A percentile compares a stretch with the other conserved stretches of the same genome.
These are phyloP conservation scores for Hanseniaspora vineae DNA, from an alignment of 805 yeast species.

Conservation along the genomic window DNA sequence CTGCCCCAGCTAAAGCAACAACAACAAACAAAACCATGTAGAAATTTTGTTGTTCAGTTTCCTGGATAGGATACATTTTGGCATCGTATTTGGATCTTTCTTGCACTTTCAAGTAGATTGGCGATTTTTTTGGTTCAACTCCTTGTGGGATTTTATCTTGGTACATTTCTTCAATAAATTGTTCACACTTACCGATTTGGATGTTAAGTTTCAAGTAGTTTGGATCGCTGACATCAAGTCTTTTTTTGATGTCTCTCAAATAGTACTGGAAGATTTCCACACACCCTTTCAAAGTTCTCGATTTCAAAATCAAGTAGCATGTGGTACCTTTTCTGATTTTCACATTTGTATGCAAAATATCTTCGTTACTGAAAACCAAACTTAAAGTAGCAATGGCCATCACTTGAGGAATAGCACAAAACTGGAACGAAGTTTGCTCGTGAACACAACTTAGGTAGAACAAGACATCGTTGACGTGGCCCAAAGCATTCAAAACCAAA, in stretches of 20 bases:
- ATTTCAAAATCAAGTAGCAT: constrained; percentile 55
- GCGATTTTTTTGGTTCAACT: constrained; percentile 28
- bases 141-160: constrained; percentile 51
- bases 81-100: constrained; percentile 32
- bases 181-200: constrained; percentile 79
- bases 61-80: constrained; percentile 12
- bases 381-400: constrained; percentile 97
- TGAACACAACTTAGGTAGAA: constrained; percentile 60
- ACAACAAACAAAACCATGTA: constrained; percentile 14
- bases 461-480: constrained; percentile 65
- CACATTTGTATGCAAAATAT: constrained; percentile 56
- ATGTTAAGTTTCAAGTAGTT: constrained; percentile 75
- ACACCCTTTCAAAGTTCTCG: constrained; percentile 65
- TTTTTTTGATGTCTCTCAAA: constrained; percentile 62
- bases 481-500: constrained; percentile 64
- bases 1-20: constrained; percentile 9
- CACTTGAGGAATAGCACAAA: constrained; percentile 97
- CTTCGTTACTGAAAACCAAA: constrained; percentile 67
- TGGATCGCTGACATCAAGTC: constrained; percentile 72
- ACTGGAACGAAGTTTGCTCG: constrained; percentile 76
- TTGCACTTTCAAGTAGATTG: constrained; percentile 26
- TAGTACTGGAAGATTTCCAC: constrained; percentile 66
- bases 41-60: constrained; percentile 18
- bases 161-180: constrained; percentile 66
- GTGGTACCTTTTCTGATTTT: constrained; percentile 89